Evolutionary conservation across 768 basidiomycete species (phyloP).

Genomic region (Coprinellus micaceus): DNA sequence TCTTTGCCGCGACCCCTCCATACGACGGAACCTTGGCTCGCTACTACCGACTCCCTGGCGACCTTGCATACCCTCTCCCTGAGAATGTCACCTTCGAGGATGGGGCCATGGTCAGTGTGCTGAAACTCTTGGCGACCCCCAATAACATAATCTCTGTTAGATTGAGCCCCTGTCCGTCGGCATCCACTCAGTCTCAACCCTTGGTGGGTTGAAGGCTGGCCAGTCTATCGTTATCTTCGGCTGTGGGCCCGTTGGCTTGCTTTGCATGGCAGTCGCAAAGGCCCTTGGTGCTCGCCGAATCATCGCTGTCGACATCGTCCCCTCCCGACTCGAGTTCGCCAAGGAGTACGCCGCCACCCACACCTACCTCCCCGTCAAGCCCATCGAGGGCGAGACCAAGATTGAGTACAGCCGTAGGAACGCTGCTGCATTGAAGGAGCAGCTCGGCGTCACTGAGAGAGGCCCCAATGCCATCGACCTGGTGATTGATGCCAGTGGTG

Average conservation of each 20-base stretch:
- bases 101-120: constrained; percentile 77
- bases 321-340: constrained; percentile 80
- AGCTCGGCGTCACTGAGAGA: constrained; percentile 65
- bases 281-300: constrained; percentile 84
- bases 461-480: constrained; percentile 76
- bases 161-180: constrained; percentile 95
- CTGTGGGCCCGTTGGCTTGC: constrained; percentile 82
- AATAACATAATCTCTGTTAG: constrained; percentile 31
- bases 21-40: constrained; percentile 85
- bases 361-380: constrained; percentile 57
- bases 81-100: constrained; percentile 86
- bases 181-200: constrained; percentile 78
- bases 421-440: constrained; percentile 59
- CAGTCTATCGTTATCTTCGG: constrained; percentile 84
- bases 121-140: background rate
- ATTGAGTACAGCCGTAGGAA: constrained; percentile 71
- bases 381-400: constrained; percentile 61
- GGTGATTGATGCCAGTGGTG: constrained; percentile 89
- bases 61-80: constrained; percentile 81
- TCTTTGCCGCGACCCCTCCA: constrained; percentile 92
- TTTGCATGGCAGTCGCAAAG: constrained; percentile 95
- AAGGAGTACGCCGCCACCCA: constrained; percentile 82
- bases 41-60: constrained; percentile 83
- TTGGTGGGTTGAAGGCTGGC: constrained; percentile 68
- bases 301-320: constrained; percentile 79